Percentiles rank a stretch among this genome's conserved stretches.
Conservation (phyloP, 2,329 filamentous ascomycete species). For the Zymoseptoria brevis region DNA sequence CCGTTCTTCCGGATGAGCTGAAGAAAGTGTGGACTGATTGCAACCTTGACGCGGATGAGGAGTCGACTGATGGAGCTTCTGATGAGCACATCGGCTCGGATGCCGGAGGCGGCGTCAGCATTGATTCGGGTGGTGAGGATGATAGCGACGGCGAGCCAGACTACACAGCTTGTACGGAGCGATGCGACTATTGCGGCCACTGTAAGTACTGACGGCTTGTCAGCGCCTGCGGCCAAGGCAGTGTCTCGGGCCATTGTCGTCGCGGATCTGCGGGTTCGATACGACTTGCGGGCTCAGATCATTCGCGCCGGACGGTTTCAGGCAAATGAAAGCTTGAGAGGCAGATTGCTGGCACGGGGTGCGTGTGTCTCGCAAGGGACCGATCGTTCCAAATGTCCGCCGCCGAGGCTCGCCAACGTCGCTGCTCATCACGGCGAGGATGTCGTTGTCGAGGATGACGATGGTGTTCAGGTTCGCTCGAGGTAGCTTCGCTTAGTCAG, state of each 20-base stretch:
- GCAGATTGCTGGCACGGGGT: background rate
- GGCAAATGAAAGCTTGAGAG: background rate
- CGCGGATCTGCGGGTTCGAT: background rate
- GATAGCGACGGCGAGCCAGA: slow-evolving; percentile 7
- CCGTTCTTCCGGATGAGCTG: slow-evolving; percentile 5
- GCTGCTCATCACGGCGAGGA: background rate
- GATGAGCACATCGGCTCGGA: background rate
- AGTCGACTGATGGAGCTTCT: background rate
- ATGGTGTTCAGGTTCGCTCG: background rate
- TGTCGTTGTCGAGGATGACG: background rate
- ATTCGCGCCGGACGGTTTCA: background rate
- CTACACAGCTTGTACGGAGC: slow-evolving; percentile 12
- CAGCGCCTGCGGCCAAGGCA: background rate
- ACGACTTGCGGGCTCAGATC: background rate
- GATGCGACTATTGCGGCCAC: slow-evolving; percentile 10
- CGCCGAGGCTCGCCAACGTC: background rate
- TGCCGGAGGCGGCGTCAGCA: slow-evolving; percentile 2
- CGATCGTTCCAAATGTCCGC: background rate
- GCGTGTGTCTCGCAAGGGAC: background rate
- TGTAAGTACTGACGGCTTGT: slow-evolving; percentile 1
- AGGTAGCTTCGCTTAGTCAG: too few relatives aligned
- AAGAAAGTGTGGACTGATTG: slow-evolving; percentile 1
- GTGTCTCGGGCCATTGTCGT: background rate
- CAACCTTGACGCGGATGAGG: background rate
- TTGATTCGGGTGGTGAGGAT: slow-evolving; percentile 4